These are phyloP conservation scores for Collariella sp. DNA, from an alignment of 495 filamentous ascomycete species.

Conservation along the genomic window DNA sequence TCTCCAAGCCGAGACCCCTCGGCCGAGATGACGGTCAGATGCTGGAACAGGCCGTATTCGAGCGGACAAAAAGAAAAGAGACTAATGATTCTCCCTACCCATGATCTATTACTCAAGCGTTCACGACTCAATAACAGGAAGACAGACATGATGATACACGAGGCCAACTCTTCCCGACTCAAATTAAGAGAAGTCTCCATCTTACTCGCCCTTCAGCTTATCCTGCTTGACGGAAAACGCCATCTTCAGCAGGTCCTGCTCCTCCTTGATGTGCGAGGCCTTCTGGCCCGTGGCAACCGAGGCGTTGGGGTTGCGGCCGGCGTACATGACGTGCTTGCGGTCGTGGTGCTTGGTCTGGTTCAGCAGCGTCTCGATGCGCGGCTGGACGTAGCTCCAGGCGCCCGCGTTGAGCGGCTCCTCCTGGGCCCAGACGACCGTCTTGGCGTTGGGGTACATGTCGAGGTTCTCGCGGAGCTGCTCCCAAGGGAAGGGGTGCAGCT, in stretches of 20 bases:
- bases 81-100: neutral
- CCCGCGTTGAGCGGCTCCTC: constrained; percentile 97
- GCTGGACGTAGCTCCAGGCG: constrained; percentile 90
- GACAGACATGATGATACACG: constrained; percentile 1
- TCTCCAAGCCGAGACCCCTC: too few relatives aligned
- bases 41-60: too few relatives aligned
- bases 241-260: constrained; percentile 76
- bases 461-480: constrained; percentile 90
- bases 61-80: neutral
- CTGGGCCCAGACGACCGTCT: constrained; percentile 92
- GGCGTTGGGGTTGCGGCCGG: constrained; percentile 81
- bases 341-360: constrained; percentile 87
- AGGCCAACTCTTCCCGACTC: neutral
- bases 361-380: constrained; percentile 88
- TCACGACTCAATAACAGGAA: neutral
- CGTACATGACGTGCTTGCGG: constrained; percentile 93
- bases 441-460: constrained; percentile 90
- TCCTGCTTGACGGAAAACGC: constrained; percentile 56
- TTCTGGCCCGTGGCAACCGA: constrained; percentile 91
- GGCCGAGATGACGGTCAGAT: too few relatives aligned
- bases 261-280: constrained; percentile 82
- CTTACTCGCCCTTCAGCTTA: constrained; percentile 64
- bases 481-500: constrained; percentile 98
- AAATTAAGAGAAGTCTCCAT: too few relatives aligned
- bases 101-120: constrained; percentile 5